These are phyloP conservation scores for Ecytonucleospora hepatopenaei DNA, from an alignment of 371 early-diverging fungal genomes.

Conservation along the genomic window DNA sequence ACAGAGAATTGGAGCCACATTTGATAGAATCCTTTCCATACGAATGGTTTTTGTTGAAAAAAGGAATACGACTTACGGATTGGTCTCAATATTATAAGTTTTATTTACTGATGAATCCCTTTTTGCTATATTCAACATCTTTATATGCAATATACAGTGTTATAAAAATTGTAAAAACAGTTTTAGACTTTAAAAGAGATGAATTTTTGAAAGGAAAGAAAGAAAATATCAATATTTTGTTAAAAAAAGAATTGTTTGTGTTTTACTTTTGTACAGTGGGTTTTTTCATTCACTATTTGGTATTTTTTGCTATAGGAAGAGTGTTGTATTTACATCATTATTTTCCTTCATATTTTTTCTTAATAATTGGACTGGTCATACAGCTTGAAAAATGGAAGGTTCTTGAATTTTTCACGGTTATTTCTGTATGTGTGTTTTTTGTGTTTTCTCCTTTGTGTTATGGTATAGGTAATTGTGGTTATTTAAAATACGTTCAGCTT, in stretches of 20 bases:
- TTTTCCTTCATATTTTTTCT: constrained; percentile 3
- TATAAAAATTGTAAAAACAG: constrained; percentile 16
- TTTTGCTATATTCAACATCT: constrained; percentile 77
- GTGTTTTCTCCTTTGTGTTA: not conserved
- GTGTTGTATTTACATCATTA: constrained; percentile 13
- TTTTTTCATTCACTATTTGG: constrained; percentile 1
- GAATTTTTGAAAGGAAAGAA: not conserved
- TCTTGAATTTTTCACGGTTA: not conserved
- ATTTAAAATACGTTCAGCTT: not conserved
- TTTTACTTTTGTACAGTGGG: not conserved
- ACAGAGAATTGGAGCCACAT: constrained; percentile 78
- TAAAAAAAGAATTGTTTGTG: not conserved
- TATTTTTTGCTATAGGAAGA: not conserved
- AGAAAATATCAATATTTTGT: not conserved
- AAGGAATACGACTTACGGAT: constrained; percentile 85
- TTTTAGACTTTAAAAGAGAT: not conserved
- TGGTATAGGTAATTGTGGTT: not conserved
- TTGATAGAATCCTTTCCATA: constrained; percentile 69
- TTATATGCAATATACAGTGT: constrained; percentile 57
- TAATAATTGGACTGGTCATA: not conserved
- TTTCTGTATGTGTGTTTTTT: not conserved
- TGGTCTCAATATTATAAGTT: constrained; percentile 83
- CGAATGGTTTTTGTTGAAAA: constrained; percentile 79
- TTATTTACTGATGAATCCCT: constrained; percentile 83
- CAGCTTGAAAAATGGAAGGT: not conserved